phyloP scores from a whole-genome alignment of 164 flowering plant species.

The Aristolochia californica region DNA sequence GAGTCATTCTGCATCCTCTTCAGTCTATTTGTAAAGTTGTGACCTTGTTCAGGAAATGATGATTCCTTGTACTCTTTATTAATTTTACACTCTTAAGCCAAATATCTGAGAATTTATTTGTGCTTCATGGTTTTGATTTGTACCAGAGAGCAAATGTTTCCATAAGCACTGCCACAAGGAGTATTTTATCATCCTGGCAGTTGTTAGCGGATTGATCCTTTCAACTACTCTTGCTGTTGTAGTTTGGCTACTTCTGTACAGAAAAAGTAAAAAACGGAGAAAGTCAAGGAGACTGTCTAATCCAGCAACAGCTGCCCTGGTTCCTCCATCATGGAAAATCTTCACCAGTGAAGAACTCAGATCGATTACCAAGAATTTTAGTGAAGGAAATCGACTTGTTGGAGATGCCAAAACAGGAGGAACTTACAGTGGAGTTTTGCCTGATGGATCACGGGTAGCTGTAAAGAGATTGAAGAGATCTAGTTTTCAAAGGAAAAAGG shows the following conservation, averaged over 20 bases:
- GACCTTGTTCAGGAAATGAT: no score
- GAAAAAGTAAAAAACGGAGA: constrained; percentile 54
- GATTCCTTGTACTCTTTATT: no score
- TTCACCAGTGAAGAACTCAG: constrained; percentile 74
- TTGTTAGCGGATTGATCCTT: constrained; percentile 76
- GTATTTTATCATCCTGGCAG: constrained; percentile 70
- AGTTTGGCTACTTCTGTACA: constrained; percentile 73
- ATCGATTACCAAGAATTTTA: constrained; percentile 76
- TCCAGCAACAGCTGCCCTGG: constrained; percentile 59
- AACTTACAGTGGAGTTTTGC: constrained; percentile 70
- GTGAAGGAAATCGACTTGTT: constrained; percentile 88
- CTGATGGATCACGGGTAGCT: constrained; percentile 86
- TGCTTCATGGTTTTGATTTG: not conserved
- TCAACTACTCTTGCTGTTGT: constrained; percentile 58
- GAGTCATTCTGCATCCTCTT: no score
- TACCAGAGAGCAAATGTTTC: constrained; percentile 45
- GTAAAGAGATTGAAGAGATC: constrained; percentile 90
- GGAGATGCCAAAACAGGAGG: constrained; percentile 96
- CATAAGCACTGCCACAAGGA: constrained; percentile 69
- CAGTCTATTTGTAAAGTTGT: no score
- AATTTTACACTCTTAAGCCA: no score
- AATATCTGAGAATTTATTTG: not conserved
- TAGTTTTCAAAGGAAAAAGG: constrained; percentile 85
- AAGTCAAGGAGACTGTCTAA: constrained; percentile 55
- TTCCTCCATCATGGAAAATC: constrained; percentile 77